Percentiles rank a stretch among this genome's conserved stretches.
Evolutionary conservation across 805 yeast species (phyloP).

Genomic region (Lachancea quebecensis): DNA sequence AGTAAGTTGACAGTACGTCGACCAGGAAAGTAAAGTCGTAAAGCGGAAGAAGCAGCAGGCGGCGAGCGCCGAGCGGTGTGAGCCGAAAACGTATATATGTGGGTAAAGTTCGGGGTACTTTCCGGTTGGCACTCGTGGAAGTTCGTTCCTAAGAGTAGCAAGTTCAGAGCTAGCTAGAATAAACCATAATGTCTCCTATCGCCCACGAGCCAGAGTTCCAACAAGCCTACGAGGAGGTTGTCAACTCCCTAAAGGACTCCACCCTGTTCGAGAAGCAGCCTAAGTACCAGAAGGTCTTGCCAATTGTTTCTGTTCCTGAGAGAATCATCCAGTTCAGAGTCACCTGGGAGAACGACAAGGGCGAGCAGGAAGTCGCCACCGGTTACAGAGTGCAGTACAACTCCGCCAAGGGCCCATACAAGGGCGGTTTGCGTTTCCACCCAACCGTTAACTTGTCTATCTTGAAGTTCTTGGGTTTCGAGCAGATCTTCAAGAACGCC

Average conservation of each 20-base stretch:
- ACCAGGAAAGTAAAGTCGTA: not conserved
- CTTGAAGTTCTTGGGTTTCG: slow-evolving; percentile 93
- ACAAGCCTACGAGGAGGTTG: slow-evolving; percentile 95
- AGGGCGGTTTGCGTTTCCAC: slow-evolving; percentile 98
- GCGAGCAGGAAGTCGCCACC: slow-evolving; percentile 85
- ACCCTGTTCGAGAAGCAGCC: slow-evolving; percentile 86
- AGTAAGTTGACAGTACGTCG: too few species aligned
- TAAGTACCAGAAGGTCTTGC: slow-evolving; percentile 78
- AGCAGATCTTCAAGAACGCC: slow-evolving; percentile 97
- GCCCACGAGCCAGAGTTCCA: slow-evolving; percentile 92
- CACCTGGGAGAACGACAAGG: slow-evolving; percentile 94
- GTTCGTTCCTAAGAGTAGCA: too few species aligned
- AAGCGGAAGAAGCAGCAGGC: not conserved
- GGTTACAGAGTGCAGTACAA: slow-evolving; percentile 98
- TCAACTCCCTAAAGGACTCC: slow-evolving; percentile 82
- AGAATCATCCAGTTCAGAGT: slow-evolving; percentile 96
- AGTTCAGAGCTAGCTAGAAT: not conserved
- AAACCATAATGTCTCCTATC: slow-evolving; percentile 6
- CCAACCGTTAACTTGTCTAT: slow-evolving; percentile 93
- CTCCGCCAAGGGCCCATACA: slow-evolving; percentile 98
- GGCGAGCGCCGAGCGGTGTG: not conserved
- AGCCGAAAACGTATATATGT: not conserved
- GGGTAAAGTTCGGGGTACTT: not conserved
- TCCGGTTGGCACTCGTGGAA: too few species aligned
- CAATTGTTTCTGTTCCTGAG: slow-evolving; percentile 91